These are phyloP conservation scores for Murraya paniculata DNA, from an alignment of 345 rosid genomes.

Conservation along the genomic window DNA sequence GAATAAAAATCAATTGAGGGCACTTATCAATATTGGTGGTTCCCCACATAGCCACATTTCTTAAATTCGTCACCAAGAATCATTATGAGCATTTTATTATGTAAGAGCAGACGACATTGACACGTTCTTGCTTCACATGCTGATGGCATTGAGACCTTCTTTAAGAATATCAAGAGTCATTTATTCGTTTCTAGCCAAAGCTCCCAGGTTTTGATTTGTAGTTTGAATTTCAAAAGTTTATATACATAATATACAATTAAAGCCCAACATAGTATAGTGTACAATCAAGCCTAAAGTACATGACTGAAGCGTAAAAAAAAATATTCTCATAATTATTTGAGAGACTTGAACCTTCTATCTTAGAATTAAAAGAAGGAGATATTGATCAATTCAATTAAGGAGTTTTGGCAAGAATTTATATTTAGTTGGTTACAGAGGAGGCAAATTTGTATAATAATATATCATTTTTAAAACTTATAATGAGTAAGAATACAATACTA, in stretches of 20 bases:
- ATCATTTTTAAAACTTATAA: background rate
- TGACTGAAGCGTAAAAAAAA: too few species aligned
- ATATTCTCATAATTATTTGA: too few species aligned
- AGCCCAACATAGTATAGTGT: too few species aligned
- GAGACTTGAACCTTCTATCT: too few species aligned
- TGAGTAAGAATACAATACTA: background rate
- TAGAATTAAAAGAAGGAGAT: too few species aligned
- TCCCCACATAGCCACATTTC: constrained; percentile 4
- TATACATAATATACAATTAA: too few species aligned
- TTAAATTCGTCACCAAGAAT: constrained; percentile 20
- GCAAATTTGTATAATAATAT: too few species aligned
- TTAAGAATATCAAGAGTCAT: constrained; percentile 7
- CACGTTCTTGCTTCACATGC: constrained; percentile 25
- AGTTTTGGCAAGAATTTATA: too few species aligned
- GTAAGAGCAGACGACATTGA: constrained; percentile 15
- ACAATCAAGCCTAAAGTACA: too few species aligned
- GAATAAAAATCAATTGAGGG: background rate
- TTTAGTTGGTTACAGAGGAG: too few species aligned
- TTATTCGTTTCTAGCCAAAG: background rate
- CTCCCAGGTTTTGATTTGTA: background rate
- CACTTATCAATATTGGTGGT: constrained; percentile 10
- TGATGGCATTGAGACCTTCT: constrained; percentile 13
- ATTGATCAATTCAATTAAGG: fast-evolving
- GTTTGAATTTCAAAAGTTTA: background rate
- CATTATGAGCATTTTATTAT: constrained; percentile 27